phyloP scores from a whole-genome alignment of 2,329 filamentous ascomycete species.

The Colletotrichum tanaceti region DNA sequence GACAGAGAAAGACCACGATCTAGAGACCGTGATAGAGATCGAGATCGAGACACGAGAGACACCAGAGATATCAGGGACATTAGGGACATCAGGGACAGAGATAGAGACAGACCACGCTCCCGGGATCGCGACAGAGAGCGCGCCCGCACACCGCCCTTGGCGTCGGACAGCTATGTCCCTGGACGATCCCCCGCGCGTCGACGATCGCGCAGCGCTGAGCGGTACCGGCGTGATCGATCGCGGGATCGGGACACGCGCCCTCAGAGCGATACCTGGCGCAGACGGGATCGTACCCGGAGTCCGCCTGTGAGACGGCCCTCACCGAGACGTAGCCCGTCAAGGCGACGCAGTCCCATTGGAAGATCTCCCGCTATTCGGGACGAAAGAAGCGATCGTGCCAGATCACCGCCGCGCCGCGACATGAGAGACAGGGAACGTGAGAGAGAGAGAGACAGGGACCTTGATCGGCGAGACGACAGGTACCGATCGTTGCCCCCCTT shows the following conservation, averaged over 20 bases:
- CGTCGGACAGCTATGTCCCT: slow-evolving; percentile 61
- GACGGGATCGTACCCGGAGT: slow-evolving; percentile 46
- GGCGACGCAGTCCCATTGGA: slow-evolving; percentile 45
- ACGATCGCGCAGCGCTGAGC: slow-evolving; percentile 56
- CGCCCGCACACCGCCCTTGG: slow-evolving; percentile 51
- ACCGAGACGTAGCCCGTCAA: slow-evolving; percentile 53
- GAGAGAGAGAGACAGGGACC: slow-evolving; percentile 46
- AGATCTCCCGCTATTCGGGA: slow-evolving; percentile 50
- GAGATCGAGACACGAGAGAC: slow-evolving; percentile 37
- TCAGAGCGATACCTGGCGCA: slow-evolving; percentile 40
- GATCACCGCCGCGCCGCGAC: slow-evolving; percentile 41
- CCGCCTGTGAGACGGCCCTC: slow-evolving; percentile 49
- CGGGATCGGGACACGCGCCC: slow-evolving; percentile 43
- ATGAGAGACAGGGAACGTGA: slow-evolving; percentile 40
- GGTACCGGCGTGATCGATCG: slow-evolving; percentile 57
- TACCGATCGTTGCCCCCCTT: slow-evolving; percentile 44
- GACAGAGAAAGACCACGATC: slow-evolving; percentile 55
- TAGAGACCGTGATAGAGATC: slow-evolving; percentile 44
- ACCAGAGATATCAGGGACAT: slow-evolving; percentile 33
- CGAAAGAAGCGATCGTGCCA: slow-evolving; percentile 53
- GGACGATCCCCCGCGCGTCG: slow-evolving; percentile 56
- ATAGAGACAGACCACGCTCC: slow-evolving; percentile 54
- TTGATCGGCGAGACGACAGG: slow-evolving; percentile 57
- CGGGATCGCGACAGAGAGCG: slow-evolving; percentile 41
- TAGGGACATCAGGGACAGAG: slow-evolving; percentile 41